Evolutionary conservation across 1,284 basidiomycete genomes (phyloP), one percentile per base, ranked within the genome.

Genomic region (Coniophora puteana): DNA sequence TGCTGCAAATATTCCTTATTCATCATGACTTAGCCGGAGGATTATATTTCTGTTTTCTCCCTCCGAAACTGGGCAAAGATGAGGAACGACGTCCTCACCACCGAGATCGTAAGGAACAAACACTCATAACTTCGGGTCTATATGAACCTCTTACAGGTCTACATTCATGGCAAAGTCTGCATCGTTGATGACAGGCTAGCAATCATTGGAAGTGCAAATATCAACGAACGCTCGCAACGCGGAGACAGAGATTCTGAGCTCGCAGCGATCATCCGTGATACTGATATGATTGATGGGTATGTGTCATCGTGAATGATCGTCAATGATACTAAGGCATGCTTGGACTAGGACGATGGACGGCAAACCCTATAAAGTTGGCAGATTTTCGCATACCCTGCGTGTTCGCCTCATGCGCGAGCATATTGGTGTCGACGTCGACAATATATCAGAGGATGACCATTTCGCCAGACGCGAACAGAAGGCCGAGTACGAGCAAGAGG

Each of bases 201-300:
- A n/a, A 92, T 99, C 50, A 97, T 97, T 52, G 95, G 95, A n/a
- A 96, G 93, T 44, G 95, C 95, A 14, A 99, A 99, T 61, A 95
- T 99, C 72, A 99, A 99, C 59, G 95, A 99, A 63, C 82, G 95
- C 24, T 95, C 91, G 23, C 91, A 93, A 61, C 77, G 92, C 17
- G 95, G 95, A 27, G 95, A 99, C 62, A 84, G 96, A 31, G 95
- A 99, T 63, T 97, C 94, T 5, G 95, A 99, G 61, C 66, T 99
- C 16, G 90, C 93, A 4, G 84, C 89, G 29, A 82, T 99, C 34
- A 87, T 99, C 40, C 77, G 93, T 44, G 95, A 99, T 58, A 97
- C 94, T 5, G 96, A 99, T 59, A 88, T 98, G 89, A 87, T 99
- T 43, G 81, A 93, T 47, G 76, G 89, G 89, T 87, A 51, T 44